Evolutionary conservation across 331 rosid genomes (phyloP).

Genomic region (Quercus lobata): DNA sequence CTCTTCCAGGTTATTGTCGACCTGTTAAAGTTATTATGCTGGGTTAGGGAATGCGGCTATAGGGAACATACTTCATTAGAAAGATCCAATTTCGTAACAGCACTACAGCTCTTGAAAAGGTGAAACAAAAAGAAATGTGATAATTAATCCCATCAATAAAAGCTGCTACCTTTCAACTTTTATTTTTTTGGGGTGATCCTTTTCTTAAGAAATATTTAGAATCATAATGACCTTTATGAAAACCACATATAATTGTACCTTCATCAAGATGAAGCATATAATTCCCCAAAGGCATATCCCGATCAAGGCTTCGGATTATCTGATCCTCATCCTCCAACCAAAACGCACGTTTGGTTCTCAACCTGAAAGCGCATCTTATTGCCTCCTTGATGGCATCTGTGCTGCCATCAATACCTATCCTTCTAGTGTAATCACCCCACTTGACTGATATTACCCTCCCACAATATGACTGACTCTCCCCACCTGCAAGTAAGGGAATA

Average conservation of each 20-base stretch:
- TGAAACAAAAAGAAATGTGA: background rate
- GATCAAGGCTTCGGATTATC: constrained; percentile 82
- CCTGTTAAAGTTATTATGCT: background rate
- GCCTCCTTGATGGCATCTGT: constrained; percentile 95
- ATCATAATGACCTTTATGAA: background rate
- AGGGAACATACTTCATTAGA: background rate
- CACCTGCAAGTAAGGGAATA: constrained; percentile 40
- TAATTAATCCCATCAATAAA: background rate
- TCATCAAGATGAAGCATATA: constrained; percentile 95
- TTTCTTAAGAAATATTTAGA: background rate
- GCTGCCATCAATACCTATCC: constrained; percentile 88
- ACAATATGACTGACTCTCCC: constrained; percentile 67
- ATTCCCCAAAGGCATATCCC: constrained; percentile 93
- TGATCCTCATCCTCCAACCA: constrained; percentile 99
- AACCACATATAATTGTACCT: constrained; percentile 38
- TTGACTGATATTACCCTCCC: constrained; percentile 93
- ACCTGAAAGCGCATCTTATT: constrained; percentile 77
- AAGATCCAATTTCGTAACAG: background rate
- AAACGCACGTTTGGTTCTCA: constrained; percentile 89
- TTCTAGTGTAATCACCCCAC: constrained; percentile 88
- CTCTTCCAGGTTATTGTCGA: background rate
- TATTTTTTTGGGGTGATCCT: background rate
- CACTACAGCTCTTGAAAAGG: background rate
- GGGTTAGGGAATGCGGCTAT: background rate
- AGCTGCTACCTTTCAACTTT: background rate